A percentile compares a stretch with the other conserved stretches of the same genome.
Conservation (phyloP, 768 basidiomycete genomes). For the Termitomyces sp. region DNA sequence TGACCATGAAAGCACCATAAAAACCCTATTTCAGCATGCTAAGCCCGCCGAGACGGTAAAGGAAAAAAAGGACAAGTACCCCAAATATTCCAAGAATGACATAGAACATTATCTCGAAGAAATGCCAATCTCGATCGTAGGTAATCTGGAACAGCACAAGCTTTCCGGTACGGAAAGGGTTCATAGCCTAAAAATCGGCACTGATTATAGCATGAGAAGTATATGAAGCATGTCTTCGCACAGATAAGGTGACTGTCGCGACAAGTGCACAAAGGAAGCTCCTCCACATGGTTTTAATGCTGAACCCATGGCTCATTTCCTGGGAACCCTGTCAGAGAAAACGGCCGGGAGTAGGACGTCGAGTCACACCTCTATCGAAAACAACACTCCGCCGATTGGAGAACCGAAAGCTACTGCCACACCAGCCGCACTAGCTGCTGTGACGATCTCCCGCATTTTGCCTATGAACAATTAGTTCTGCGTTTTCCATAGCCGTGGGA, state of each 20-base stretch:
- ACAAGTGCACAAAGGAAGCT: slow-evolving; percentile 97
- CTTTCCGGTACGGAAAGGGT: slow-evolving; percentile 96
- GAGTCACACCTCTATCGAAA: slow-evolving; percentile 82
- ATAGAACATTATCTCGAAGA: slow-evolving; percentile 97
- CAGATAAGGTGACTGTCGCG: slow-evolving; percentile 92
- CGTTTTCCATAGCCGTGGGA: too few relatives aligned
- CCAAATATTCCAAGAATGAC: slow-evolving; percentile 94
- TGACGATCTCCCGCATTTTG: slow-evolving; percentile 86
- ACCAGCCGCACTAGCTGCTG: slow-evolving; percentile 94
- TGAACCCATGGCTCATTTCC: slow-evolving; percentile 99
- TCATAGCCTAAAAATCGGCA: slow-evolving; percentile 69
- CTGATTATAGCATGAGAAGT: slow-evolving; percentile 2
- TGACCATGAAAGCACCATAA: slow-evolving; percentile 95
- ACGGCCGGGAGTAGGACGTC: not conserved
- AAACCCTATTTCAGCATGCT: slow-evolving; percentile 59
- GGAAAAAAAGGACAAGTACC: slow-evolving; percentile 37
- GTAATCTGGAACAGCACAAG: slow-evolving; percentile 97
- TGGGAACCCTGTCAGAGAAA: slow-evolving; percentile 22
- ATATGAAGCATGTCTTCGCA: slow-evolving; percentile 36
- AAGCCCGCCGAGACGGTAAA: slow-evolving; percentile 8
- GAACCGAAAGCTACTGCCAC: slow-evolving; percentile 98
- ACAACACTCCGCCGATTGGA: slow-evolving; percentile 95
- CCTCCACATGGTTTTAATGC: slow-evolving; percentile 97
- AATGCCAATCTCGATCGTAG: slow-evolving; percentile 97
- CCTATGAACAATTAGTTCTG: slow-evolving; percentile 29